Conservation (phyloP, 305 asterid genomes). For the Stenogyne calaminthoides region DNA sequence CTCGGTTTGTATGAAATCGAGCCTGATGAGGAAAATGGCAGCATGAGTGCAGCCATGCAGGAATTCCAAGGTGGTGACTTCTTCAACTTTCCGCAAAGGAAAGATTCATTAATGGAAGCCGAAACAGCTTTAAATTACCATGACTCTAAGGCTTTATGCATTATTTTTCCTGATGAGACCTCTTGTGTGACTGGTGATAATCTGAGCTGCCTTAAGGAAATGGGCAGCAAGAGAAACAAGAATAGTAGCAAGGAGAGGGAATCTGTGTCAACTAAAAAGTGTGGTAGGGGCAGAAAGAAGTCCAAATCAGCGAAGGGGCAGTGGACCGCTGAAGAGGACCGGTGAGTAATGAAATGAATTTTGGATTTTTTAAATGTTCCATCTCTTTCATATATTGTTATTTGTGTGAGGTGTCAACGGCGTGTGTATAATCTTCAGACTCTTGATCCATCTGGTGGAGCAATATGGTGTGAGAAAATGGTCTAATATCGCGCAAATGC, state of each 20-base stretch:
- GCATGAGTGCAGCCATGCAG: slow-evolving; percentile 39
- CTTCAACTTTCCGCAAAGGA: slow-evolving; percentile 33
- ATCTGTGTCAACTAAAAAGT: slow-evolving; percentile 31
- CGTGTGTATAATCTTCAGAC: slow-evolving; percentile 38
- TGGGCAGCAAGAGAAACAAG: slow-evolving; percentile 36
- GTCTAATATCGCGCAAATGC: slow-evolving; percentile 78
- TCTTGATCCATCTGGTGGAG: slow-evolving; percentile 75
- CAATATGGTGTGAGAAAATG: slow-evolving; percentile 82
- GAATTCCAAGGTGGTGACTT: slow-evolving; percentile 39
- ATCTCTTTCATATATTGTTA: background rate
- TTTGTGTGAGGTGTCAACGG: background rate
- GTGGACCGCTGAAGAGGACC: slow-evolving; percentile 92
- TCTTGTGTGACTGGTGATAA: slow-evolving; percentile 58
- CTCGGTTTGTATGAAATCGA: slow-evolving; percentile 41
- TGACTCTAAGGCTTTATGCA: slow-evolving; percentile 39
- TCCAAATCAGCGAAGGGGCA: slow-evolving; percentile 77
- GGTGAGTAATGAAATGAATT: slow-evolving; percentile 39
- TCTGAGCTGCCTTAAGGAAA: slow-evolving; percentile 32
- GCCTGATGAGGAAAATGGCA: slow-evolving; percentile 44
- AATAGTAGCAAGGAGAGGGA: slow-evolving; percentile 25
- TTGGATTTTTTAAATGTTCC: background rate
- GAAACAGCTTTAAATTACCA: slow-evolving; percentile 29
- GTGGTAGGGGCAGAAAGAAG: slow-evolving; percentile 44
- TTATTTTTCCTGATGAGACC: slow-evolving; percentile 56
- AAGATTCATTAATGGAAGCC: slow-evolving; percentile 27